Percentiles rank a stretch among this genome's conserved stretches.
These are phyloP conservation scores for Diaporthe batatas DNA, from an alignment of 2,329 filamentous ascomycete genomes.

Conservation along the genomic window DNA sequence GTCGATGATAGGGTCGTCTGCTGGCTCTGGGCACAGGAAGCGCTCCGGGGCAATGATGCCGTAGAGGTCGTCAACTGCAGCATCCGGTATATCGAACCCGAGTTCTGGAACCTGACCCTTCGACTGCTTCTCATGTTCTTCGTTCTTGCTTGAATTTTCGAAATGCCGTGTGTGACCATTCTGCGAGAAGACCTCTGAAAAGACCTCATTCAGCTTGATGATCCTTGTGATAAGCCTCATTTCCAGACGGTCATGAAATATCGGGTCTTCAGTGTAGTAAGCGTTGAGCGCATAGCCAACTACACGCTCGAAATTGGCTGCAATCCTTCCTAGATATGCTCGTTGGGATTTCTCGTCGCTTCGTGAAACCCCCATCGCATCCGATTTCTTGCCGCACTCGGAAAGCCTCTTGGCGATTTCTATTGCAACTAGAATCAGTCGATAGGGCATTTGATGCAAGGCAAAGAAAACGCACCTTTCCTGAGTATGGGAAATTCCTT, in stretches of 20 bases:
- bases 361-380: slow-evolving; percentile 51
- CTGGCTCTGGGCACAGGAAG: slow-evolving; percentile 41
- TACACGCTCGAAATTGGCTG: slow-evolving; percentile 48
- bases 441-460: not conserved
- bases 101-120: not conserved
- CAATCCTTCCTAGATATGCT: slow-evolving; percentile 52
- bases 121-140: slow-evolving; percentile 46
- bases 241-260: slow-evolving; percentile 47
- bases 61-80: slow-evolving; percentile 44
- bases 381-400: slow-evolving; percentile 41
- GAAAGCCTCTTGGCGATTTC: slow-evolving; percentile 47
- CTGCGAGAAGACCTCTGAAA: slow-evolving; percentile 48
- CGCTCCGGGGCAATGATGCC: slow-evolving; percentile 48
- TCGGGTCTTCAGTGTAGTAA: slow-evolving; percentile 50
- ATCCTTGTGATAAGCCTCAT: slow-evolving; percentile 57
- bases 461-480: not conserved
- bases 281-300: slow-evolving; percentile 52
- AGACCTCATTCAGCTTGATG: slow-evolving; percentile 54
- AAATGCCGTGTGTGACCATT: slow-evolving; percentile 50
- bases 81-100: slow-evolving; percentile 29
- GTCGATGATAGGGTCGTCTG: slow-evolving; percentile 53
- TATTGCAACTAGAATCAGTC: not conserved
- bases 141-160: slow-evolving; percentile 10
- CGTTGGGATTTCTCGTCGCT: slow-evolving; percentile 50
- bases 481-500: slow-evolving; percentile 54